Conservation (phyloP, 2,329 filamentous ascomycete genomes). For the Helicocarpus griseus region DNA sequence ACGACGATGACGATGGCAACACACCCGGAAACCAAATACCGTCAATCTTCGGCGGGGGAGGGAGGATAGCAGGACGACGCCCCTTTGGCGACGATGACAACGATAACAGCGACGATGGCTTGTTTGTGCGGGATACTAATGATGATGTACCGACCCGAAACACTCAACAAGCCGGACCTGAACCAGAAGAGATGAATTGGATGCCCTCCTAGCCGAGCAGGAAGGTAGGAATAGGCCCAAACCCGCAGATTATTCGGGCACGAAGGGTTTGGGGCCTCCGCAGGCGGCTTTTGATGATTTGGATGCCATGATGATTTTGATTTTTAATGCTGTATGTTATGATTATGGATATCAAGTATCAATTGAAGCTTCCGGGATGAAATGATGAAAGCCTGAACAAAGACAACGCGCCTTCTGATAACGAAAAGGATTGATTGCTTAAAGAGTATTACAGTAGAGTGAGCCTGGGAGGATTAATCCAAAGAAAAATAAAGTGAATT, state of each 20-base stretch:
- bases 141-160: not conserved
- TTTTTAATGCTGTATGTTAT: not conserved
- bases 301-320: conserved; percentile 4
- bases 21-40: not conserved
- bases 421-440: not conserved
- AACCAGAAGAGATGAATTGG: conserved; percentile 1
- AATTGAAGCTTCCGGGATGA: too few species aligned
- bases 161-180: not conserved
- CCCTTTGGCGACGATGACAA: conserved; percentile 22
- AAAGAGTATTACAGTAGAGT: too few species aligned
- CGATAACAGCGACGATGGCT: not conserved
- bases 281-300: conserved; percentile 1
- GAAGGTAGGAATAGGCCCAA: not conserved
- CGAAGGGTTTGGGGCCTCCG: not conserved
- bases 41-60: conserved; percentile 8
- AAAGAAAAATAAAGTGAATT: not conserved
- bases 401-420: too few species aligned
- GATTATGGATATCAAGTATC: not conserved
- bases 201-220: conserved; percentile 2
- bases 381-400: not conserved
- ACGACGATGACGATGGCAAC: not conserved
- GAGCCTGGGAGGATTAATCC: too few species aligned
- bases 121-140: not conserved
- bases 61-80: not conserved
- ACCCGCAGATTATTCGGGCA: not conserved